Evolutionary conservation across 495 filamentous ascomycete species (phyloP).

Genomic region (Schizothecium vesticola): DNA sequence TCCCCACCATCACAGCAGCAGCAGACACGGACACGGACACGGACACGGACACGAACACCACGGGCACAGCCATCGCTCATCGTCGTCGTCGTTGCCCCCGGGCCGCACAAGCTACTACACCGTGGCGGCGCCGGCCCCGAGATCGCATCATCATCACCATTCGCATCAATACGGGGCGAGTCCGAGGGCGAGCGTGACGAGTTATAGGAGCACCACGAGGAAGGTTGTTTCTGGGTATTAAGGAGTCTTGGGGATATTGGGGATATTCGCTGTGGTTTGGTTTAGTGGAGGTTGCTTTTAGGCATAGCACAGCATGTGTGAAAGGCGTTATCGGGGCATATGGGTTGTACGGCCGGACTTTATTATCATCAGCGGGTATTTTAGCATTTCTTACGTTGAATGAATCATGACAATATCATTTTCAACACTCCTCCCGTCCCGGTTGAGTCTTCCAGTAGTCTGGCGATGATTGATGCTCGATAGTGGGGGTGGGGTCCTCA

Average conservation of each 20-base stretch:
- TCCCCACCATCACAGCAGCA: constrained; percentile 28
- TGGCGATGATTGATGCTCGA: not conserved
- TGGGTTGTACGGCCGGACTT: not conserved
- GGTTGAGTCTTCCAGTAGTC: not conserved
- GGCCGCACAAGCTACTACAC: constrained; percentile 1
- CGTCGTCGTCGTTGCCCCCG: not conserved
- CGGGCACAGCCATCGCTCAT: not conserved
- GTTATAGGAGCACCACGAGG: constrained; percentile 20
- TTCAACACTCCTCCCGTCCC: not conserved
- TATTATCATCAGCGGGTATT: not conserved
- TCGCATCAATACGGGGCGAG: constrained; percentile 8
- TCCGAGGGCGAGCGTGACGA: constrained; percentile 33
- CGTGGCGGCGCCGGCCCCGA: not conserved
- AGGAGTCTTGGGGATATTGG: not conserved
- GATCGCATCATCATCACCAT: not conserved
- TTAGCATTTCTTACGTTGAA: not conserved
- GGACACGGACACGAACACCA: constrained; percentile 10
- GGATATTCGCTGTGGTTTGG: not conserved
- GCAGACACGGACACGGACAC: constrained; percentile 28
- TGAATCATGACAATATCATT: not conserved
- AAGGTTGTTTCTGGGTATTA: not conserved
- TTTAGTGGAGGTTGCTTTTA: not conserved
- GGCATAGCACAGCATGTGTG: not conserved
- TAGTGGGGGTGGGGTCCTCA: not conserved
- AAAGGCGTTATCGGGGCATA: not conserved